These are phyloP conservation scores for Thraustotheca clavata DNA, from an alignment of 352 stramenopile species.

Conservation along the genomic window DNA sequence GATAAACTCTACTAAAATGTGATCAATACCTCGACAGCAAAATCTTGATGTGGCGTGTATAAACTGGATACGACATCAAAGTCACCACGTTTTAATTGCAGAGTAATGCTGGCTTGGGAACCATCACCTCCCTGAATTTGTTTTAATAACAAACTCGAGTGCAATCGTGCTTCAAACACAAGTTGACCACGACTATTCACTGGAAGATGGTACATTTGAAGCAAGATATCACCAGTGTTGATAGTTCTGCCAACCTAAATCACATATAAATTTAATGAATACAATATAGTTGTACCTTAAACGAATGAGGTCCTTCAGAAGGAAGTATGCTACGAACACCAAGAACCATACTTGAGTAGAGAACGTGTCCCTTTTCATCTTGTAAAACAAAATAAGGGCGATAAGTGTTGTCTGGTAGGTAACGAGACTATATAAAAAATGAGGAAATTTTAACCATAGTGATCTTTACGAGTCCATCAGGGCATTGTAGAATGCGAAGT, in stretches of 20 bases:
- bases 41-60: conserved; percentile 59
- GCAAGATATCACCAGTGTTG: conserved; percentile 38
- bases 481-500: conserved; percentile 43
- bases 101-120: background rate
- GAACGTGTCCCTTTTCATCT: conserved; percentile 63
- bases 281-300: conserved; percentile 31
- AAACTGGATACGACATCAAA: conserved; percentile 74
- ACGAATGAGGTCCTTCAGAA: conserved; percentile 43
- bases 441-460: background rate
- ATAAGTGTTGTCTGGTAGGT: conserved; percentile 28
- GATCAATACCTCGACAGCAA: conserved; percentile 38
- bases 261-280: background rate
- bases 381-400: conserved; percentile 82
- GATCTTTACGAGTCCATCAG: conserved; percentile 21
- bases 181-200: conserved; percentile 73
- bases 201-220: conserved; percentile 87
- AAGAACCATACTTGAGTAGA: conserved; percentile 82
- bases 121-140: background rate
- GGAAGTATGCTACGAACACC: conserved; percentile 61
- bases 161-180: conserved; percentile 67
- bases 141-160: conserved; percentile 53
- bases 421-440: conserved; percentile 1
- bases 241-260: conserved; percentile 7
- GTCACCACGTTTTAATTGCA: conserved; percentile 58
- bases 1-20: background rate